Evolutionary conservation across 192 early-diverging fungal species (phyloP), one percentile per base, ranked within the genome.

Genomic region (Haplosporangium gracile): DNA sequence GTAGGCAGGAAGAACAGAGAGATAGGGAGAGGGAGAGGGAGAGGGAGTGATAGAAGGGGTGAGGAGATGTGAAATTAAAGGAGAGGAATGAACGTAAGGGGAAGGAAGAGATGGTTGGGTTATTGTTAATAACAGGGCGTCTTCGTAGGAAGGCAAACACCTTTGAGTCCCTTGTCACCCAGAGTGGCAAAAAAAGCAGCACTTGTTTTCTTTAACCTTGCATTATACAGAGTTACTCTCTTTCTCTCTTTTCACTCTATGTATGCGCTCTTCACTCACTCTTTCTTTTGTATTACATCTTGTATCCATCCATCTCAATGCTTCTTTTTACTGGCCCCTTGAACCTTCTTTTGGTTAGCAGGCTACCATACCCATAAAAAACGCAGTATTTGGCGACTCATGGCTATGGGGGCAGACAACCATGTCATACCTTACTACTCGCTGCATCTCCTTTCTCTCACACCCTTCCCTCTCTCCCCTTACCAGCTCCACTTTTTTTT

Each of bases 31-130:
- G 45, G 72, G 42, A 34, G 29, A 38, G 38, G 42, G 24, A 18
- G 15, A 51, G 18, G 39, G 76, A 43, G n/a, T n/a, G n/a, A n/a
- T n/a, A n/a, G n/a, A n/a, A n/a, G n/a, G n/a, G n/a, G n/a, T n/a
- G 42, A 34, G 29, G 68, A 68, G 32, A 39, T 45, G 22, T n/a
- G 29, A 32, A 47, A 32, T 32, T 38, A 73, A 38, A 45, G 29
- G 73, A 16, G 51, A 36, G 32, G 7, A 39, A 74, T 18, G 32
- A 32, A 34, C 10, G 73, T 32, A 57, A 74, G 40, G 71, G 36
- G 51, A 43, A 55, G 68, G 70, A 72, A n/a, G 81, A 77, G 69
- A 75, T 42, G 36, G 75, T 26, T 69, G 40, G 75, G 2, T 69
- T 36, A 10, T 63, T 38, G 76, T 77, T 73, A 83, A 38, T 74